Evolutionary conservation across 305 asterid genomes (phyloP), one percentile per base, ranked within the genome.

Genomic region (Plantago coronopus): DNA sequence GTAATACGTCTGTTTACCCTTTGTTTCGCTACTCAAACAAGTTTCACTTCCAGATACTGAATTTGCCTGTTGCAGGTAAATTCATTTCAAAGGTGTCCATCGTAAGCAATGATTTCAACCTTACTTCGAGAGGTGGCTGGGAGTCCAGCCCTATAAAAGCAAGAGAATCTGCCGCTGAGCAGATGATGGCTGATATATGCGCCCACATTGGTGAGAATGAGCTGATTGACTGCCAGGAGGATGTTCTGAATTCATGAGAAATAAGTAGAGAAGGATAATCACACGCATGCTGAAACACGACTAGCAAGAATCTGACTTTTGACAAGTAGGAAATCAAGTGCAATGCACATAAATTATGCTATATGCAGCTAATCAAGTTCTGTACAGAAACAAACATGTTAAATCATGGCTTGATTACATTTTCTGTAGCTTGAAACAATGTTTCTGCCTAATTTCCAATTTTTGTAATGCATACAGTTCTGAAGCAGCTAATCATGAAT

Each of bases 121-220:
- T 71, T 5, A 27, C 67, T 17, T 49, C 75, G 1, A 40, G 56
- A 57, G 69, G 86, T 45, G 59, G 53, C 22, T 46, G 21, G 54
- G 72, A 59, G 61, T 7, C 62, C 1, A 78, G 65, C 40, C 81
- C 88, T 1, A 5, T 12, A 2, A 77, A 75, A 67, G 86, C 91
- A 38, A 67, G 78, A 68, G 86, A 81, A 48, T 75, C 81, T 6
- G 75, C 78, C 60, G 86, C 86, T 47, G 74, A 80, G 4, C 53
- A 62, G 61, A 76, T 76, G 78, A 70, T 84, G 27, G 55, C 46
- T 18, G 47, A 69, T 48, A 55, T 81, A 54, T 49, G 11, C 2
- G 44, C 49, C 10, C 43, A 38, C 15, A 0, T 38, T 1, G 7
- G 40, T 0, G 3, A 1, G 2, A 38, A 10, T 38, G 43, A 38